Conservation (phyloP, 2,329 filamentous ascomycete species). For the Diaporthe vaccinii region DNA sequence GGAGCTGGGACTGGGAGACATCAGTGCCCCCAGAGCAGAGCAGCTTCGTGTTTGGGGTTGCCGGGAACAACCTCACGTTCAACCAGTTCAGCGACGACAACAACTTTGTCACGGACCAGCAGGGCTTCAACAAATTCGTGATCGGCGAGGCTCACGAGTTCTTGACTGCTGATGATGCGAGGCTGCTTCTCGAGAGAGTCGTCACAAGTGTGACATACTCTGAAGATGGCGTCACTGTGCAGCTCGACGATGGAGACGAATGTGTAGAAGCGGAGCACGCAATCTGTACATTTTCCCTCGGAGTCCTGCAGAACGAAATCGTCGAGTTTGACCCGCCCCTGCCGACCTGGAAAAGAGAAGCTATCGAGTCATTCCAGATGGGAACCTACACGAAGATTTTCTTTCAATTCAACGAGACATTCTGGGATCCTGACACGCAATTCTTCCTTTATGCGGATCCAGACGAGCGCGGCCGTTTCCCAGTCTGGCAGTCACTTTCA, state of each 20-base stretch:
- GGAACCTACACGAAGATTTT: neutral
- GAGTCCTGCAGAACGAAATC: neutral
- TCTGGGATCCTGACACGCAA: neutral
- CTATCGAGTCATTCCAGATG: neutral
- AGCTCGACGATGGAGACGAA: neutral
- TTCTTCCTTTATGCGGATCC: neutral
- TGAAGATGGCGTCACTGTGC: neutral
- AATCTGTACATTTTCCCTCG: neutral
- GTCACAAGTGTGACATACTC: neutral
- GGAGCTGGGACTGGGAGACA: slow-evolving; percentile 11
- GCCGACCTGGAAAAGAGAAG: neutral
- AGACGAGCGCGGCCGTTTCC: neutral
- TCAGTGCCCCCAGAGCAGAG: neutral
- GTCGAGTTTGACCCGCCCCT: neutral
- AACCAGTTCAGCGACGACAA: slow-evolving; percentile 8
- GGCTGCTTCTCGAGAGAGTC: neutral
- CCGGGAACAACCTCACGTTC: neutral
- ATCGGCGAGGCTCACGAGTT: neutral
- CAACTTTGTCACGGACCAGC: neutral
- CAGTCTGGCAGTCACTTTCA: slow-evolving; percentile 9
- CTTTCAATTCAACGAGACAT: neutral
- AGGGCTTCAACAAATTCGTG: neutral
- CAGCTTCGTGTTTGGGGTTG: neutral
- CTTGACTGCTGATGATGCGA: neutral
- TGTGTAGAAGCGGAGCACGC: neutral